Conservation (phyloP, 805 yeast species). For the Metschnikowia kofuensis region DNA sequence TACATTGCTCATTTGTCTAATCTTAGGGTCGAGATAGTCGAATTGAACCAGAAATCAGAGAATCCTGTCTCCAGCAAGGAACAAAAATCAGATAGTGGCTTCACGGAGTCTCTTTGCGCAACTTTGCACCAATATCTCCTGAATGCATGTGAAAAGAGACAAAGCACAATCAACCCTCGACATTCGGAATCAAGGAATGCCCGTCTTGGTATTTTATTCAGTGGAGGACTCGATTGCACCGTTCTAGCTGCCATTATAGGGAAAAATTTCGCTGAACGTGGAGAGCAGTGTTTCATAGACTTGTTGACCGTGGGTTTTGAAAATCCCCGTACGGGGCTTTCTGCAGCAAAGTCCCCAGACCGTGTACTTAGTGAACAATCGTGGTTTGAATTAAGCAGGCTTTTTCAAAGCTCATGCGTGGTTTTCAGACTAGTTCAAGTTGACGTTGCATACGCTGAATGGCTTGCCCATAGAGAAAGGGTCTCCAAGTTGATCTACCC, state of each 20-base stretch:
- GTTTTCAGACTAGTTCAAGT: constrained; percentile 59
- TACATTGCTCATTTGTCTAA: constrained; percentile 38
- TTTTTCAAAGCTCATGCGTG: constrained; percentile 35
- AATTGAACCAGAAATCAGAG: background rate
- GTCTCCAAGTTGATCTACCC: constrained; percentile 78
- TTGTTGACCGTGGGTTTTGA: constrained; percentile 91
- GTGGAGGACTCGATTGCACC: constrained; percentile 96
- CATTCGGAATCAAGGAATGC: constrained; percentile 25
- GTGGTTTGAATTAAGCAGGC: constrained; percentile 46
- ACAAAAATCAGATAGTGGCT: no score
- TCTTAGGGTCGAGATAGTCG: background rate
- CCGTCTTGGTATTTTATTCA: constrained; percentile 60
- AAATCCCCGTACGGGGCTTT: constrained; percentile 70
- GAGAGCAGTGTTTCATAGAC: constrained; percentile 45
- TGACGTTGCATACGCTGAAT: constrained; percentile 69
- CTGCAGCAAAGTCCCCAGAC: constrained; percentile 78
- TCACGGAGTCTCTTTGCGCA: background rate
- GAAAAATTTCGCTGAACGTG: constrained; percentile 10
- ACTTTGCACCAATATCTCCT: constrained; percentile 25
- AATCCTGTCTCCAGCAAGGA: no score
- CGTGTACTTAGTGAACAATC: constrained; percentile 69
- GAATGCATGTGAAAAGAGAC: constrained; percentile 46
- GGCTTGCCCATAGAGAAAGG: constrained; percentile 44
- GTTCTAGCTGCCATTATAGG: constrained; percentile 58
- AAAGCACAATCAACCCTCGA: constrained; percentile 59